Base-by-base conservation (phyloP, 495 filamentous ascomycete genomes). In the Aspergillus mulundensis region DNA sequence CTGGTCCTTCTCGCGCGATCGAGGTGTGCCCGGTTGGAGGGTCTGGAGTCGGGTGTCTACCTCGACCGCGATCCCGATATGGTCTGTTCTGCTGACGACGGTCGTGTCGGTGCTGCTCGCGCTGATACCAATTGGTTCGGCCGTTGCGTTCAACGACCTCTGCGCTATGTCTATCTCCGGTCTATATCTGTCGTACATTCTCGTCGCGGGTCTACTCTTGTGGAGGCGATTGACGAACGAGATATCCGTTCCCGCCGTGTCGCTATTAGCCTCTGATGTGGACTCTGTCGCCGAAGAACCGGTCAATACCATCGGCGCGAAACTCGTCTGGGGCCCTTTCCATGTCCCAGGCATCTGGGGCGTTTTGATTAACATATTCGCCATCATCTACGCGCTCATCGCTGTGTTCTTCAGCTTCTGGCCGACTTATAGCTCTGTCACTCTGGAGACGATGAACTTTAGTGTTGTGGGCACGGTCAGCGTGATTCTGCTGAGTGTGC, bases 1-100 rank as follows among this genome's bases (percentile, higher is more conserved):
- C 23, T 85, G 80, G 79, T 75, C 80, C 0, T 83, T 84, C 56
- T 71, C 79, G 0, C 69, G 81, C 6, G 81, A 84, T 53, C 69
- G 73, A 14, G 81, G 77, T 6, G 57, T 82, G 15, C 80, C 80
- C 0, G 71, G 75, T n/a, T 76, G 70, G 56, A 55, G 59, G 14
- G 36, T 70, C 0, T 68, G 79, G 49, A 72, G 66, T 41, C 70
- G 74, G 66, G 58, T 76, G 25, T 61, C 67, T 65, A 54, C 61
- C 64, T 21, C 58, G 1, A 69, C 68, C 14, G 57, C 65, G 0
- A 61, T 80, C 7, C 78, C 78, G 0, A 44, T 73, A 10, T 65
- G 70, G 52, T 66, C 77, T 4, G 63, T 82, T n/a, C 16, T 69
- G 7, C 63, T 76, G 10, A 71, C 73, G 7, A 62, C 67, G 12